Conservation (phyloP, 2,329 filamentous ascomycete species). For the Fusarium sp. region DNA sequence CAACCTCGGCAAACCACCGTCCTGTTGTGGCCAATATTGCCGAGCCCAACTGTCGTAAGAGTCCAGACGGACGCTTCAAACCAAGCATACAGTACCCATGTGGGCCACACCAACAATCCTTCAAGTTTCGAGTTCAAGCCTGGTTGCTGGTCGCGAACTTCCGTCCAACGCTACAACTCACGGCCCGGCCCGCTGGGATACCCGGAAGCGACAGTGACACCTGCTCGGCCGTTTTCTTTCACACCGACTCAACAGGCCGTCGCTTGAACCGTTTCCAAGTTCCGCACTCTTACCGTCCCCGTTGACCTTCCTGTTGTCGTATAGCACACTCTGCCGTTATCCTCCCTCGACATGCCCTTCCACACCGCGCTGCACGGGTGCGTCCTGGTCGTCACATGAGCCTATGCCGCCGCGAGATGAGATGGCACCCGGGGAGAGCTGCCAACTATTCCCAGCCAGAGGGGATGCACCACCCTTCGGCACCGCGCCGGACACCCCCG, state of each 20-base stretch:
- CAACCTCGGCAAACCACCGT: constrained; percentile 25
- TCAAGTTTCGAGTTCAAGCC: constrained; percentile 16
- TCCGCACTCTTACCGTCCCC: constrained; percentile 13
- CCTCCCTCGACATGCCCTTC: constrained; percentile 10
- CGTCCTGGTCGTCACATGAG: constrained; percentile 44
- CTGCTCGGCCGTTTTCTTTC: constrained; percentile 7
- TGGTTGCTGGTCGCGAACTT: constrained; percentile 7
- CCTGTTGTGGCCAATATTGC: constrained; percentile 13
- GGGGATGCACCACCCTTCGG: constrained; percentile 26
- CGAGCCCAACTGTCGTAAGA: constrained; percentile 12
- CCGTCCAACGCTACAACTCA: constrained; percentile 37
- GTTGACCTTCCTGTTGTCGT: constrained; percentile 16
- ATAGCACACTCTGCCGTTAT: constrained; percentile 15
- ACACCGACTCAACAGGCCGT: constrained; percentile 38
- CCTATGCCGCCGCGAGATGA: constrained; percentile 38
- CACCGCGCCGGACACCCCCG: constrained; percentile 32
- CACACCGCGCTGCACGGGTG: constrained; percentile 34
- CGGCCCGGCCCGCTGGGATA: constrained; percentile 45
- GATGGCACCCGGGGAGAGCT: constrained; percentile 30
- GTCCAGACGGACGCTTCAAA: constrained; percentile 13
- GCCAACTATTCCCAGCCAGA: constrained; percentile 12
- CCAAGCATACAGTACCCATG: constrained; percentile 23
- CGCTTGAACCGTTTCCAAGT: constrained; percentile 16
- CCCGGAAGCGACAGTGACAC: constrained; percentile 33
- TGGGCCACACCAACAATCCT: constrained; percentile 31